Base-by-base conservation (phyloP, 768 basidiomycete genomes). In the Pholiota molesta region DNA sequence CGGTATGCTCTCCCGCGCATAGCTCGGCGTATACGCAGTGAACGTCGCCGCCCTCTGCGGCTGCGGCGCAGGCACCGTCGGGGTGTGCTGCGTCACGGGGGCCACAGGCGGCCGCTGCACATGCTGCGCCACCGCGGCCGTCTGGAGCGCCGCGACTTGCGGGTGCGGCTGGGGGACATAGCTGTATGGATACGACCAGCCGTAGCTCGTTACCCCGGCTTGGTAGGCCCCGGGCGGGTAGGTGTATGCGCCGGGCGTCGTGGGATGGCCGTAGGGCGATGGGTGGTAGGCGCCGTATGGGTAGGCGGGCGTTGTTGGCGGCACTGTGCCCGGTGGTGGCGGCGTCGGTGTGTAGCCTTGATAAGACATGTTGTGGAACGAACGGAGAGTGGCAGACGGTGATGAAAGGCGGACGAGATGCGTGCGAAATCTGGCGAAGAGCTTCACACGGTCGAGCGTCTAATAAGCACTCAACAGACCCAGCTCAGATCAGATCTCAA, bases 161-260 rank as follows among this genome's bases (percentile, higher is more conserved):
- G 71, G 65, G 23, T 67, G 79, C 47, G 75, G 78, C 54, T 79
- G 81, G 23, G 80, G 78, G 21, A 80, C 79, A 74, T 89, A 89
- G 67, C 80, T 79, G 69, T 90, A 90, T 23, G 85, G 80, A 72
- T 90, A 91, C 1, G 88, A 83, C 89, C 90, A 91, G 29, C 86
- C 87, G 71, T 90, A 91, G 57, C 88, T 81, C 16, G 87, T 85
- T 45, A 90, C 85, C 14, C 87, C 87, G 14, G 89, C 81, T 61
- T 86, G 82, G 65, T 90, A 89, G 21, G 74, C 69, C 55, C 79
- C 78, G 26, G 84, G 70, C 45, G 77, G 77, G 62, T 83, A 83
- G 16, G 80, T 74, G 68, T 86, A 86, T 33, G 81, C 77, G 42
- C 85, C 82, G 26, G 84, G 78, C 19, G 79, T 78, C 63, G 74